Conservation (phyloP, 2,329 filamentous ascomycete species). For the Hypoxylon sp. region DNA sequence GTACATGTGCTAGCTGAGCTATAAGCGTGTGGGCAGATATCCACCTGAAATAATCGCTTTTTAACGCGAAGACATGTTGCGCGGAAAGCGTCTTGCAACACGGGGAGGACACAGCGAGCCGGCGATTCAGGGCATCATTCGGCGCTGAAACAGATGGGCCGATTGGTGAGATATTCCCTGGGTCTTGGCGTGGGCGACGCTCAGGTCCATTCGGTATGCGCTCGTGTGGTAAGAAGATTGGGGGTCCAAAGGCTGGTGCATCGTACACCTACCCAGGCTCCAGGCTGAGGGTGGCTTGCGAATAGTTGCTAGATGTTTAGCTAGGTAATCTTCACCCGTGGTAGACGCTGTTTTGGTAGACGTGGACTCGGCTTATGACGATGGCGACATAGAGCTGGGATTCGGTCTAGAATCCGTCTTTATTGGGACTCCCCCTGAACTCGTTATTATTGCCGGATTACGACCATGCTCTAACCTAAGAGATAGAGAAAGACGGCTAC, state of each 20-base stretch:
- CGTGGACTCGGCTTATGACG: conserved; percentile 13
- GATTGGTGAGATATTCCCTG: conserved; percentile 19
- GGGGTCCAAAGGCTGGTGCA: conserved; percentile 9
- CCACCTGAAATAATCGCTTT: not conserved
- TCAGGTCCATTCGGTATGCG: not conserved
- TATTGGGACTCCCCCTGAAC: conserved; percentile 14
- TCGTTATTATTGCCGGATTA: conserved; percentile 11
- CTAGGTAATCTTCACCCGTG: conserved; percentile 25
- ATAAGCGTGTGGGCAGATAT: not conserved
- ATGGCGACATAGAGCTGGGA: conserved; percentile 18
- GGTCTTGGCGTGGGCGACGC: conserved; percentile 20
- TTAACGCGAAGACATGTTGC: conserved; percentile 8
- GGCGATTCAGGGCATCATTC: conserved; percentile 11
- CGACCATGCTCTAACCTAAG: conserved; percentile 3
- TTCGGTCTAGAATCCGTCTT: conserved; percentile 22
- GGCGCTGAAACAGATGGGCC: conserved; percentile 29
- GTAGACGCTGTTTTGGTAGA: conserved; percentile 21
- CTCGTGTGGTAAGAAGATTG: conserved; percentile 14
- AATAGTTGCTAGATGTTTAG: conserved; percentile 10
- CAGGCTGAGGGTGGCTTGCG: not conserved
- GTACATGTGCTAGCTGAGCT: not conserved
- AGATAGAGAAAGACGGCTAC: conserved; percentile 25
- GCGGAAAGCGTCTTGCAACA: conserved; percentile 12
- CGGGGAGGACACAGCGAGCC: conserved; percentile 5
- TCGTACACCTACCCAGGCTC: not conserved